Conservation (phyloP, 306 rosid species). For the Dalbergia cochinchinensis region DNA sequence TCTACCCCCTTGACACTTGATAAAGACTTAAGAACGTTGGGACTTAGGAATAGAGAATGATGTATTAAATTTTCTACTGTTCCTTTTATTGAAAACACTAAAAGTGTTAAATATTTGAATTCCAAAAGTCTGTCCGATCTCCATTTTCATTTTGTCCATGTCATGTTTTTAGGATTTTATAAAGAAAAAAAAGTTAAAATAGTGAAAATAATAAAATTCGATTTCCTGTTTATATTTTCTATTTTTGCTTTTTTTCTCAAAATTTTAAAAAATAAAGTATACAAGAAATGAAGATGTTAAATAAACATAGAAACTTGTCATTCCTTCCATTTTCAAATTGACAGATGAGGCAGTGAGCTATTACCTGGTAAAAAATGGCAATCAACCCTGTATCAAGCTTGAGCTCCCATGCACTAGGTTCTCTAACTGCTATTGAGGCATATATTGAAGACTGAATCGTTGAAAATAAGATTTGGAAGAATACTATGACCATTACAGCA, state of each 20-base stretch:
- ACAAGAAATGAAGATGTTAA: no score
- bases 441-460: constrained; percentile 42
- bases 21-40: neutral
- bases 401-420: constrained; percentile 49
- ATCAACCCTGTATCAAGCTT: constrained; percentile 46
- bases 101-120: neutral
- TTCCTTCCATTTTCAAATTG: neutral
- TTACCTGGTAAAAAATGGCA: constrained; percentile 50
- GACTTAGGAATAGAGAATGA: neutral
- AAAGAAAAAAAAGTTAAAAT: no score
- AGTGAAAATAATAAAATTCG: no score
- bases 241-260: no score
- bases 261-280: no score
- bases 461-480: constrained; percentile 45
- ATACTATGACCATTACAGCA: constrained; percentile 29
- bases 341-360: neutral
- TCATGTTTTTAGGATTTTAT: no score
- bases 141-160: no score
- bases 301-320: neutral
- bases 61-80: neutral
- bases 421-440: constrained; percentile 46
- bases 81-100: neutral
- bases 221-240: no score
- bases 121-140: no score
- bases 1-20: neutral